phyloP scores from a whole-genome alignment of 371 early-diverging fungal species.

The Syncephalis fuscata region DNA sequence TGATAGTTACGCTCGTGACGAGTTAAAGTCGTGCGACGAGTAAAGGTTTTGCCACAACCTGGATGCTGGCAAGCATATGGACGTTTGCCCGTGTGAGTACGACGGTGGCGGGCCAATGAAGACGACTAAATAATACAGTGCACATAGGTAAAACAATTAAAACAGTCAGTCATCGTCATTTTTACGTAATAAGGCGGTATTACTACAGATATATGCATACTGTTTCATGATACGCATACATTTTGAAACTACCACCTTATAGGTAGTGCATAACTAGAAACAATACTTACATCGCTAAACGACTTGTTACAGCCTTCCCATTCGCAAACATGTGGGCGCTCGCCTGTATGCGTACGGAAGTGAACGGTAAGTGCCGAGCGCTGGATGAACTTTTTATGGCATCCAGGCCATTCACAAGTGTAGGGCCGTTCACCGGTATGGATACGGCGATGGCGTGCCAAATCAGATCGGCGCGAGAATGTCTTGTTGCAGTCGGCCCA shows the following conservation, averaged over 20 bases:
- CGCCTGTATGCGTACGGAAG: constrained; percentile 47
- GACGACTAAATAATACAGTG: constrained; percentile 9
- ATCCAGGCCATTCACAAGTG: constrained; percentile 43
- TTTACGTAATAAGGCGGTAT: too few species aligned
- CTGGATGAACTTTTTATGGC: constrained; percentile 53
- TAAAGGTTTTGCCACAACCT: constrained; percentile 20
- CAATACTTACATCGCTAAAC: constrained; percentile 31
- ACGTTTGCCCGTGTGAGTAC: constrained; percentile 19
- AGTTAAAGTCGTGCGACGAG: constrained; percentile 42
- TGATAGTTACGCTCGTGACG: constrained; percentile 31
- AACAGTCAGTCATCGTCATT: too few species aligned
- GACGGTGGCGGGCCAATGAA: constrained; percentile 18
- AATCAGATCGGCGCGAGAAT: constrained; percentile 51
- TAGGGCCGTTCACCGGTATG: constrained; percentile 60
- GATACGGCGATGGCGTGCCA: constrained; percentile 47
- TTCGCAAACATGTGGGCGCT: constrained; percentile 39
- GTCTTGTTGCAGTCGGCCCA: constrained; percentile 40
- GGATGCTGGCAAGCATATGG: constrained; percentile 27
- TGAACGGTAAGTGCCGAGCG: constrained; percentile 46
- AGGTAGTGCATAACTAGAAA: too few species aligned
- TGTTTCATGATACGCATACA: too few species aligned
- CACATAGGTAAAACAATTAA: constrained; percentile 1
- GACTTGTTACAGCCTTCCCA: constrained; percentile 13
- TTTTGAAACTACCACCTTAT: too few species aligned
- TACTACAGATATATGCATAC: too few species aligned